These are phyloP conservation scores for Ascochyta viciae-villosae DNA, from an alignment of 2,329 filamentous ascomycete genomes.

Conservation along the genomic window DNA sequence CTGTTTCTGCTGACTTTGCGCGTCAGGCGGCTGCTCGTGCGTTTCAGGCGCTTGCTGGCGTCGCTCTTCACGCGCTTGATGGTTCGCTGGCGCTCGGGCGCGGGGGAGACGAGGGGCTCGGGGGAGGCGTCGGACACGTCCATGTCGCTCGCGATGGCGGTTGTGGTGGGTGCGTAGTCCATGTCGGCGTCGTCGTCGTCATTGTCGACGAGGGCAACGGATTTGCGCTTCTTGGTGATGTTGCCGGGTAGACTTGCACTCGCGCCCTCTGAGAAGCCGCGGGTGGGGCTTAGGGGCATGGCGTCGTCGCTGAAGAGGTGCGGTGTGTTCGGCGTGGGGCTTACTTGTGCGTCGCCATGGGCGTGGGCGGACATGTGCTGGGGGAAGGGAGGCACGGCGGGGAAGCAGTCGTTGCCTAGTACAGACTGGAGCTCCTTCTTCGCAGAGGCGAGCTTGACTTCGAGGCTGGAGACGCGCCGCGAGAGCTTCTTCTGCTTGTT, in stretches of 20 bases:
- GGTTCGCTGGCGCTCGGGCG: slow-evolving; percentile 27
- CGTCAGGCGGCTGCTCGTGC: slow-evolving; percentile 21
- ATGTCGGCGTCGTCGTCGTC: slow-evolving; percentile 31
- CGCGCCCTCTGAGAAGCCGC: not conserved
- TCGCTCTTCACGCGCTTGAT: slow-evolving; percentile 26
- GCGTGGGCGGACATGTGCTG: not conserved
- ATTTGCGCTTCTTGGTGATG: slow-evolving; percentile 51
- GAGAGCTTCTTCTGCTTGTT: slow-evolving; percentile 63
- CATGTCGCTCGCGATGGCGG: slow-evolving; percentile 23
- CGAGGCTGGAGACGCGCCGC: slow-evolving; percentile 67
- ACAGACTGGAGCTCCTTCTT: slow-evolving; percentile 61
- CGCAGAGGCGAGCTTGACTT: slow-evolving; percentile 63
- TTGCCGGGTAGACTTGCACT: slow-evolving; percentile 13
- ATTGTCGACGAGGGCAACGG: slow-evolving; percentile 28
- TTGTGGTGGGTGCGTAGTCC: slow-evolving; percentile 34
- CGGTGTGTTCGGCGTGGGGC: slow-evolving; percentile 14
- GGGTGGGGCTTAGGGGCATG: slow-evolving; percentile 13
- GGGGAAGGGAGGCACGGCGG: slow-evolving; percentile 48
- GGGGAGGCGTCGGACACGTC: slow-evolving; percentile 20
- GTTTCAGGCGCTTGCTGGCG: slow-evolving; percentile 21
- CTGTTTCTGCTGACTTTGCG: not conserved
- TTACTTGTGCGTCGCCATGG: slow-evolving; percentile 26
- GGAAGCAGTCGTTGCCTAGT: slow-evolving; percentile 51
- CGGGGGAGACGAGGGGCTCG: slow-evolving; percentile 1
- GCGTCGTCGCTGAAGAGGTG: slow-evolving; percentile 35